Evolutionary conservation across 352 stramenopile genomes (phyloP), one percentile per base, ranked within the genome.

Genomic region (Lagenidium giganteum): DNA sequence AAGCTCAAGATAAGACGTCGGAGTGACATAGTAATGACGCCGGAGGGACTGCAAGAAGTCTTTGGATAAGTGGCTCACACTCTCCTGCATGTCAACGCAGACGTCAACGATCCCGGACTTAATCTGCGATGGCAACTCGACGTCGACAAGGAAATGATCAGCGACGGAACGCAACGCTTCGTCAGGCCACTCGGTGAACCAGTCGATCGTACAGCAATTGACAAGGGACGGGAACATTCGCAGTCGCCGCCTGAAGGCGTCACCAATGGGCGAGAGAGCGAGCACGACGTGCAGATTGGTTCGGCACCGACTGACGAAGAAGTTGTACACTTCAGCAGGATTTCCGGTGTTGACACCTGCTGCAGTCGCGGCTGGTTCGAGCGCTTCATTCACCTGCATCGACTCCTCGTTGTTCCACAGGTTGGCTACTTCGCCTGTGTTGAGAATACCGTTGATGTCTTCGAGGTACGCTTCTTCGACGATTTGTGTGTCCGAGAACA

Each of bases 121-220:
- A 3, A 96, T 58, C 1, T 63, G 30, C 11, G 70, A 42, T 5
- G 87, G 69, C 14, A 97, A 56, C 20, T 96, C 83, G 11, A 96
- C 73, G 39, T 95, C 77, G 14, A 93, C 68, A 1, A 98, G 64
- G 45, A 97, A 97, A 51, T 96, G 82, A 27, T 95, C 73, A 8
- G 91, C 94, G 6, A 98, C 94, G 3, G 81, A 95, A 12, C 83
- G 77, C 34, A 98, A 64, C 13, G 94, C 94, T 61, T 98, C 91
- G 34, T 95, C 73, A 0, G 94, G 94, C 94, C 94, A 98, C 42
- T 97, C 92, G 0, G 88, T 87, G 61, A 98, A 98, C 93, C 93
- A 98, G 41, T 98, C 93, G 47, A 98, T 98, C 28, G 93, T 98
- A 52, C 92, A 98, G 59, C 93, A 98, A 55, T 98, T 98, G 4